Evolutionary conservation across 257 asterid genomes (phyloP).

Genomic region (Petunia secreta): DNA sequence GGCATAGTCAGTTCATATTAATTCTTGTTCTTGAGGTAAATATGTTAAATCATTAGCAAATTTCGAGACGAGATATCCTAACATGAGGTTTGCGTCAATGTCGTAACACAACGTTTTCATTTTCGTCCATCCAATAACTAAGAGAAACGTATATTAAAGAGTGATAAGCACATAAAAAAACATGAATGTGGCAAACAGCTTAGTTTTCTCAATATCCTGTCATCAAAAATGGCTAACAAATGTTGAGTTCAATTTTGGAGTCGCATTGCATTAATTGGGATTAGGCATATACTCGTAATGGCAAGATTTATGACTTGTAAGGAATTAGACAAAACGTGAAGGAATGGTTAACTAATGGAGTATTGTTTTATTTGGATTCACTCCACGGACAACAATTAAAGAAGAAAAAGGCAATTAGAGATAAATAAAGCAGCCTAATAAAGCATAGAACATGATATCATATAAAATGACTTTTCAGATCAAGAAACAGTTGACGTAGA

Average conservation of each 20-base stretch:
- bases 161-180: not conserved
- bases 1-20: too few relatives aligned
- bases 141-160: not conserved
- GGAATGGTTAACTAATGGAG: not conserved
- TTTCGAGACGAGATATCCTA: too few relatives aligned
- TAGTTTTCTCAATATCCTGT: slow-evolving; percentile 78
- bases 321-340: not conserved
- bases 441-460: too few relatives aligned
- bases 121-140: too few relatives aligned
- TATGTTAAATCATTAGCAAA: too few relatives aligned
- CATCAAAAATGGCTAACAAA: slow-evolving; percentile 34
- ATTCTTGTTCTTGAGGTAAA: too few relatives aligned
- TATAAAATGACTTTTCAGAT: too few relatives aligned
- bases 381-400: not conserved
- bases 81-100: too few relatives aligned
- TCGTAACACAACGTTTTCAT: too few relatives aligned
- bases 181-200: not conserved
- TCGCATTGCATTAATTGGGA: slow-evolving; percentile 21
- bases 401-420: not conserved
- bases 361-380: not conserved
- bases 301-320: slow-evolving; percentile 47
- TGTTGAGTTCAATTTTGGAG: not conserved
- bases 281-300: slow-evolving; percentile 48
- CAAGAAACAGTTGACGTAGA: too few relatives aligned
- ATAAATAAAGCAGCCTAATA: too few relatives aligned